These are phyloP conservation scores for Nectriaceae sp. DNA, from an alignment of 2,329 filamentous ascomycete genomes.

Conservation along the genomic window DNA sequence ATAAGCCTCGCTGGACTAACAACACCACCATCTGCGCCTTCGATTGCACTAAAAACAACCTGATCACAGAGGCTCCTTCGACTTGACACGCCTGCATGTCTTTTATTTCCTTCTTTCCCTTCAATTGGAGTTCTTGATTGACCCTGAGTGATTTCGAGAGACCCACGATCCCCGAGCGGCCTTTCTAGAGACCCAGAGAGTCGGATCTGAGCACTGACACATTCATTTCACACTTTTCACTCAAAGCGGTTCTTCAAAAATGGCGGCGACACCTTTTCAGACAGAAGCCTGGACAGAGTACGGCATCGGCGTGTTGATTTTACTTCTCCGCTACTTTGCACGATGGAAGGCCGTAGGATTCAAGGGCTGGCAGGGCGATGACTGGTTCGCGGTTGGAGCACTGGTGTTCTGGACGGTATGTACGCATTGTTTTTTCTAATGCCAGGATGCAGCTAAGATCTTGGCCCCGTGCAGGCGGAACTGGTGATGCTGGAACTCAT, in stretches of 20 bases:
- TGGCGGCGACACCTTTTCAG: slow-evolving; percentile 42
- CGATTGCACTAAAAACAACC: slow-evolving; percentile 7
- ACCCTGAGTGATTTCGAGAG: too few relatives aligned
- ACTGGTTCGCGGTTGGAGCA: slow-evolving; percentile 40
- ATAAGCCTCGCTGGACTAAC: slow-evolving; percentile 3
- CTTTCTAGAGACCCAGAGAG: too few relatives aligned
- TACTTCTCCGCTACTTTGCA: slow-evolving; percentile 41
- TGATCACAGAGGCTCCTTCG: background rate
- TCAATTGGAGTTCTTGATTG: slow-evolving; percentile 1
- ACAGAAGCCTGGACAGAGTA: slow-evolving; percentile 47
- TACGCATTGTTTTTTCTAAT: background rate
- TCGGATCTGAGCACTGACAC: too few relatives aligned
- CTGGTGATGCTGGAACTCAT: slow-evolving; percentile 36
- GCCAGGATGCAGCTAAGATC: slow-evolving; percentile 1
- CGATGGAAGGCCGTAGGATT: slow-evolving; percentile 41
- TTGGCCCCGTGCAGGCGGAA: slow-evolving; percentile 18
- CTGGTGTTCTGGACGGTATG: slow-evolving; percentile 42
- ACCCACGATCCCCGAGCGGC: too few relatives aligned
- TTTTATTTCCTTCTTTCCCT: slow-evolving; percentile 1
- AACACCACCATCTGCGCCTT: slow-evolving; percentile 5
- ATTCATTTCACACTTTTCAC: background rate
- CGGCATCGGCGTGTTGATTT: slow-evolving; percentile 37
- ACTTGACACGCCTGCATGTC: slow-evolving; percentile 1
- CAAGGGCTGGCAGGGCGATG: slow-evolving; percentile 44
- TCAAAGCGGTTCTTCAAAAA: too few relatives aligned